These are phyloP conservation scores for Nicotiana tomentosiformis DNA, from an alignment of 257 asterid genomes.

Conservation along the genomic window DNA sequence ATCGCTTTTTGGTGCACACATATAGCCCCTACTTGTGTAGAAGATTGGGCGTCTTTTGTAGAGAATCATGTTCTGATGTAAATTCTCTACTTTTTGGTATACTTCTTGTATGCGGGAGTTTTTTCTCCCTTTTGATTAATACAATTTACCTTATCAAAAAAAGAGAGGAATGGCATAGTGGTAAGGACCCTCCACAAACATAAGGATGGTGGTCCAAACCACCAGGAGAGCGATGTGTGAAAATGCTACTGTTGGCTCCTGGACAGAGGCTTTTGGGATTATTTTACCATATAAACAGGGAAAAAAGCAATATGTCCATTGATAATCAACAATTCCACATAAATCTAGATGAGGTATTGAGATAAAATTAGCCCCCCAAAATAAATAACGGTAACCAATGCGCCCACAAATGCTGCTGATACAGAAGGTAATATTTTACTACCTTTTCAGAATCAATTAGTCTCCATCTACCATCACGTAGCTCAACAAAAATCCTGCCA, in stretches of 20 bases:
- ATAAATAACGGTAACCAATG: neutral
- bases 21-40: too few relatives aligned
- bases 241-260: neutral
- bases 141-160: too few relatives aligned
- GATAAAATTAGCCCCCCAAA: neutral
- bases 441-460: conserved; percentile 82
- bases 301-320: too few relatives aligned
- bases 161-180: neutral
- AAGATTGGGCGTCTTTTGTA: too few relatives aligned
- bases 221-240: neutral
- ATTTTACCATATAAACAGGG: neutral
- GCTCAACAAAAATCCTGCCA: conserved; percentile 76
- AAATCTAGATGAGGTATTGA: neutral
- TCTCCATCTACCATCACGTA: conserved; percentile 58
- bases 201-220: neutral
- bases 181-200: neutral
- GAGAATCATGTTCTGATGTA: too few relatives aligned
- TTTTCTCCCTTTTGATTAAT: too few relatives aligned
- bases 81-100: too few relatives aligned
- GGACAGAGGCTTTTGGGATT: neutral
- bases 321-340: neutral
- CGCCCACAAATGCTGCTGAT: neutral
- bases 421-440: conserved; percentile 7
- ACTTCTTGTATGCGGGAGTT: too few relatives aligned
- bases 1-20: too few relatives aligned